phyloP scores from a whole-genome alignment of 805 yeast genomes.

The Yarrowia alimentaria region DNA sequence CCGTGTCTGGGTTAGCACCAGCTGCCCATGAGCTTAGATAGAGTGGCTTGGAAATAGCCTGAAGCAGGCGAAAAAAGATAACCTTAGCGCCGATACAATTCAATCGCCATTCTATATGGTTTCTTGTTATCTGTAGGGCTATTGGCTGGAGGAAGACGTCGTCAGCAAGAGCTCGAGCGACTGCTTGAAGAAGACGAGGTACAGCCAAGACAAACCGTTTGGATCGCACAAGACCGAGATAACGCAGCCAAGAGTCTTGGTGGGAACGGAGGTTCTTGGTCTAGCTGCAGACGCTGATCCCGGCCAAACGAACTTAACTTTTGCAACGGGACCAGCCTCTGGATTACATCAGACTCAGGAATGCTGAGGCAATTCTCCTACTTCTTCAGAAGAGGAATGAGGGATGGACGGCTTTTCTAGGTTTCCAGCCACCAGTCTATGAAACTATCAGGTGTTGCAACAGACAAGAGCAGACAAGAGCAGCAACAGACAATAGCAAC shows the following conservation, averaged over 20 bases:
- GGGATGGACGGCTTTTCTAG: neutral
- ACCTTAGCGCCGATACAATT: neutral
- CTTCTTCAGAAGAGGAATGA: neutral
- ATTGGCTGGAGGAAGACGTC: neutral
- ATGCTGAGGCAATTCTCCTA: conserved; percentile 6
- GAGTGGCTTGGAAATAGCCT: conserved; percentile 23
- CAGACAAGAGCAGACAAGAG: too few relatives aligned
- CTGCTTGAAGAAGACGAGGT: too few relatives aligned
- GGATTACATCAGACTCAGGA: conserved; percentile 1
- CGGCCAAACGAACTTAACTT: neutral
- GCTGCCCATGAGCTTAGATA: conserved; percentile 26
- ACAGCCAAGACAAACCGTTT: too few relatives aligned
- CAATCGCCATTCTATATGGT: conserved; percentile 5
- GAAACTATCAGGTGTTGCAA: too few relatives aligned
- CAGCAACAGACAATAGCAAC: too few relatives aligned
- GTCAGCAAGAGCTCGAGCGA: too few relatives aligned
- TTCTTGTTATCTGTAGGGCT: conserved; percentile 9
- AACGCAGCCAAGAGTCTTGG: too few relatives aligned
- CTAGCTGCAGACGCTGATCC: too few relatives aligned
- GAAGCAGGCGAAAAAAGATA: conserved; percentile 10
- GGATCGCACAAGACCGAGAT: too few relatives aligned
- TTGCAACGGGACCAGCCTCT: neutral
- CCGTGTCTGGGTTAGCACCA: too few relatives aligned
- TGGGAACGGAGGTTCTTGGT: too few relatives aligned
- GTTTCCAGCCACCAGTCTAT: too few relatives aligned